A percentile compares a stretch with the other conserved stretches of the same genome.
Evolutionary conservation across 306 rosid species (phyloP).

Genomic region (Geum urbanum): DNA sequence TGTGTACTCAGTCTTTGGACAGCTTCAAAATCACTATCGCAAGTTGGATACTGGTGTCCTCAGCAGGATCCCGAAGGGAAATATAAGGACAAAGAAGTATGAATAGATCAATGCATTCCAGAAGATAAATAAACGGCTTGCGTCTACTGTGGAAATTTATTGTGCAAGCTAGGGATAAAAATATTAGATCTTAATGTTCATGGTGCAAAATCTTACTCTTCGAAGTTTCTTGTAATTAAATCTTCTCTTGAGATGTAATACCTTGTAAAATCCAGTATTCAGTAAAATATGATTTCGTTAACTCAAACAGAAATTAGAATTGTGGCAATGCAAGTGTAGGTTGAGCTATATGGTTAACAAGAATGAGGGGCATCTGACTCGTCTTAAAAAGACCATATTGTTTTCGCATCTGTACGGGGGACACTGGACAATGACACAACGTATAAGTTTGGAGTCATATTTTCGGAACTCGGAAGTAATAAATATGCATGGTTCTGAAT

Average conservation of each 20-base stretch:
- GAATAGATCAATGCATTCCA: conserved; percentile 37
- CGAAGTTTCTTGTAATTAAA: background rate
- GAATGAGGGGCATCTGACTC: background rate
- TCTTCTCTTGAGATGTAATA: background rate
- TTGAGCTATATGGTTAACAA: background rate
- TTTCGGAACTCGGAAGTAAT: too few relatives aligned
- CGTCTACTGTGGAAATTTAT: background rate
- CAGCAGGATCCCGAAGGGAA: conserved; percentile 79
- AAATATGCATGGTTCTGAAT: background rate
- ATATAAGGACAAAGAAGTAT: conserved; percentile 45
- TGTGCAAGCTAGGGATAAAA: background rate
- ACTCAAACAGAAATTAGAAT: background rate
- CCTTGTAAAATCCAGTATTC: background rate
- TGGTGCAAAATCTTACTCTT: background rate
- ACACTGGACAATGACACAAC: too few relatives aligned
- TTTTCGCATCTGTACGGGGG: background rate
- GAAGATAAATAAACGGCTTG: background rate
- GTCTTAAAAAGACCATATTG: background rate
- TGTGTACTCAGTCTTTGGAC: conserved; percentile 43
- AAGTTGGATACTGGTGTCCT: conserved; percentile 63
- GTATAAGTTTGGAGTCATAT: background rate
- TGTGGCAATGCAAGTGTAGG: background rate
- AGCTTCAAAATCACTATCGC: conserved; percentile 39
- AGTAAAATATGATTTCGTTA: background rate
- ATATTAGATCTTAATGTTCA: background rate